These are phyloP conservation scores for Ceratobasidium sp. DNA, from an alignment of 1,284 basidiomycete species.

Conservation along the genomic window DNA sequence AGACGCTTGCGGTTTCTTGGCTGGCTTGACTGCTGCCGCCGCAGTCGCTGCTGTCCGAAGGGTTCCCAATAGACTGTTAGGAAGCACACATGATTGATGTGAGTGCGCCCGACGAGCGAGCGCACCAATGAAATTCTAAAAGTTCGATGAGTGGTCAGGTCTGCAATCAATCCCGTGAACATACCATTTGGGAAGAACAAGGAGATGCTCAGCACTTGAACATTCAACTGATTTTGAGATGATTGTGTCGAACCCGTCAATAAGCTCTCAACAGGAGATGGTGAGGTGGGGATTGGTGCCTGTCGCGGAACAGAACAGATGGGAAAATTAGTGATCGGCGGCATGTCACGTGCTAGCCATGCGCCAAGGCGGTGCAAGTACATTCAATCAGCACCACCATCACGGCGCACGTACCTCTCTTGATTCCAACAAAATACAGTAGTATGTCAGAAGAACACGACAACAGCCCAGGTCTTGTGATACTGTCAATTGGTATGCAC, in stretches of 20 bases:
- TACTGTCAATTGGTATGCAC: no score
- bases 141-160: neutral
- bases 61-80: neutral
- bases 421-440: no score
- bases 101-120: conserved; percentile 33
- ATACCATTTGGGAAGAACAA: no score
- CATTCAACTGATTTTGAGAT: neutral
- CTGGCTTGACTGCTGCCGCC: conserved; percentile 3
- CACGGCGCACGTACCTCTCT: neutral
- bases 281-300: no score
- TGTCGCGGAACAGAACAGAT: neutral
- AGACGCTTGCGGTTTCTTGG: conserved; percentile 6
- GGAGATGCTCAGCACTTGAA: neutral
- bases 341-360: neutral
- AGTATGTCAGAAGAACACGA: no score
- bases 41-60: conserved; percentile 35
- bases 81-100: neutral
- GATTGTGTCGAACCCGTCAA: neutral
- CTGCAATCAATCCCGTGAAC: neutral
- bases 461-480: no score
- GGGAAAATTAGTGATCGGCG: neutral
- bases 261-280: no score
- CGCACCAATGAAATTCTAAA: conserved; percentile 17
- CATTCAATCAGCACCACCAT: neutral
- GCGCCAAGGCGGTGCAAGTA: no score